phyloP scores from a whole-genome alignment of 306 rosid genomes.

The Quercus aquifolioides region DNA sequence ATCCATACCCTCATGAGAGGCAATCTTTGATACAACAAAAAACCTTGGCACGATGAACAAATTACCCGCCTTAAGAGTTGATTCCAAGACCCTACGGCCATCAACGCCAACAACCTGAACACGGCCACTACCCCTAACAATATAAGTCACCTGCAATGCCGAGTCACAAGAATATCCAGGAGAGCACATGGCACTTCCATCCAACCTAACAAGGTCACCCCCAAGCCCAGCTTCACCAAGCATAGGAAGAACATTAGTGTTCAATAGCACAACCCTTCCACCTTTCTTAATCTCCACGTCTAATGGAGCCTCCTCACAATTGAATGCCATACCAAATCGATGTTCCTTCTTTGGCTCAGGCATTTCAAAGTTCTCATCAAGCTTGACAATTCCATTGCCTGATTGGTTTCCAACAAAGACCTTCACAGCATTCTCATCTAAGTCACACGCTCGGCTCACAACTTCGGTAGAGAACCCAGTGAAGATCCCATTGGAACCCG shows the following conservation, averaged over 20 bases:
- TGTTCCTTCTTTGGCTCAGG: slow-evolving; percentile 20
- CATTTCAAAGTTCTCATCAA: slow-evolving; percentile 28
- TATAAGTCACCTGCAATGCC: too few relatives aligned
- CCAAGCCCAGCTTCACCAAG: slow-evolving; percentile 76
- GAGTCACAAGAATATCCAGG: slow-evolving; percentile 1
- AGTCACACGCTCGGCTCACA: slow-evolving; percentile 46
- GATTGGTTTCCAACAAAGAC: slow-evolving; percentile 53
- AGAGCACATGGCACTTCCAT: slow-evolving; percentile 75
- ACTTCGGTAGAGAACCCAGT: slow-evolving; percentile 44
- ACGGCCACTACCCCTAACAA: too few relatives aligned
- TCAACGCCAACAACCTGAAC: too few relatives aligned
- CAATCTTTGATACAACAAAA: slow-evolving; percentile 14
- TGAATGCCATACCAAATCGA: too few relatives aligned
- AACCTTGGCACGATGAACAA: slow-evolving; percentile 83
- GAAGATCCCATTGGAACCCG: slow-evolving; percentile 48
- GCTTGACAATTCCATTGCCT: slow-evolving; percentile 52
- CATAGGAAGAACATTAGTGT: slow-evolving; percentile 71
- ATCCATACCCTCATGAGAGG: slow-evolving; percentile 65
- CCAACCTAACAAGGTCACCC: slow-evolving; percentile 72
- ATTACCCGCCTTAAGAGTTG: slow-evolving; percentile 65
- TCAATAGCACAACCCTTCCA: slow-evolving; percentile 74
- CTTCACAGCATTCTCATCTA: slow-evolving; percentile 44
- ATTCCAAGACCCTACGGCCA: slow-evolving; percentile 67
- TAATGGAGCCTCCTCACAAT: too few relatives aligned
- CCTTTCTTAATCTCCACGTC: slow-evolving; percentile 27